These are phyloP conservation scores for Carallia pectinifolia DNA, from an alignment of 345 rosid genomes.

Conservation along the genomic window DNA sequence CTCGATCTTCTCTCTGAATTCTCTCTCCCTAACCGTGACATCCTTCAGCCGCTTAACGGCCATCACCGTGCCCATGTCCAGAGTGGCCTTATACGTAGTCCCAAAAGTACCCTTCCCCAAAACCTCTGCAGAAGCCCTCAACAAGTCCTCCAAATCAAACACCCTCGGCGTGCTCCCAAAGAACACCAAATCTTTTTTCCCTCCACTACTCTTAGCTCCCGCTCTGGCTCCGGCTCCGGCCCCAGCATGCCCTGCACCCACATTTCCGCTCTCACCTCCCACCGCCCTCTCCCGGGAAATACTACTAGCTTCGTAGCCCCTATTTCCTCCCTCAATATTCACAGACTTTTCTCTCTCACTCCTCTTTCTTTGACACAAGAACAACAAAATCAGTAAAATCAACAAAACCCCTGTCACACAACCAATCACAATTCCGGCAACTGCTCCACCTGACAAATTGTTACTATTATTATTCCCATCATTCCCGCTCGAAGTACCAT, in stretches of 20 bases:
- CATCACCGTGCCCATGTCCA: conserved; percentile 35
- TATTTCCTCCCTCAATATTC: conserved; percentile 16
- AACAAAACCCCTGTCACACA: conserved; percentile 34
- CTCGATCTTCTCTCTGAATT: conserved; percentile 42
- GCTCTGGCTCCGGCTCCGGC: conserved; percentile 11
- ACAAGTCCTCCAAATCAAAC: conserved; percentile 45
- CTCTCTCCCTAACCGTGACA: conserved; percentile 31
- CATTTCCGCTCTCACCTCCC: conserved; percentile 8
- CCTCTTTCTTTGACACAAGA: conserved; percentile 34
- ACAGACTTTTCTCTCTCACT: conserved; percentile 9
- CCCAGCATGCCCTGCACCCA: background rate
- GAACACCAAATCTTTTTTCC: conserved; percentile 33
- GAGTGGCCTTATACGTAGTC: conserved; percentile 48
- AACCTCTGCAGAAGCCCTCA: conserved; percentile 52
- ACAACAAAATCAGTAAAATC: conserved; percentile 32
- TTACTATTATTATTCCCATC: conserved; percentile 1
- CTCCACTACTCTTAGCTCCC: conserved; percentile 23
- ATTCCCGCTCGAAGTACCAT: conserved; percentile 13
- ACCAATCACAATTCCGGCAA: conserved; percentile 46
- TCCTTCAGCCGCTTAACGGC: conserved; percentile 54
- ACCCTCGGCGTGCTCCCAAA: conserved; percentile 24
- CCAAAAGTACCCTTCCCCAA: conserved; percentile 52
- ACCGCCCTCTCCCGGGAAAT: conserved; percentile 21
- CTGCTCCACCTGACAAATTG: conserved; percentile 40
- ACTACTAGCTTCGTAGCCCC: conserved; percentile 13